Evolutionary conservation across 257 asterid species (phyloP), one percentile per base, ranked within the genome.

Genomic region (Cruciata laevipes): DNA sequence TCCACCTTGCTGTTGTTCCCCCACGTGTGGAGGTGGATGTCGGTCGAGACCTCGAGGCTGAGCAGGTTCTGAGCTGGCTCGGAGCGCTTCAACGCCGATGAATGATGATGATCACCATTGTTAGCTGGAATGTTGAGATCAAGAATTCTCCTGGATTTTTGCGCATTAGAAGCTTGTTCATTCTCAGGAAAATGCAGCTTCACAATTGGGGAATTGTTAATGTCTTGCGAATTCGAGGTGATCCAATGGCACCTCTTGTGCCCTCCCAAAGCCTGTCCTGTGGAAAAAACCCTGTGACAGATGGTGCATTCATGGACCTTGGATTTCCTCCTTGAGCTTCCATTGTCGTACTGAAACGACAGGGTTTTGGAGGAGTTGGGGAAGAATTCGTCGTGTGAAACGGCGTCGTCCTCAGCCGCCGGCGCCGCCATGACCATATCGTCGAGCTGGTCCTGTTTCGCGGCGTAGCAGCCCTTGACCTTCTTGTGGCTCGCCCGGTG

Each of bases 211-310:
- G 80, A 61, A 0, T 47, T 47, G 55, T 47, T 47, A 47, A 87
- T 61, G 42, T 80, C 89, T 18, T 82, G 82, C 25, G 95, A 62
- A 35, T 84, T 83, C 3, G 96, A 82, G 1, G 87, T 83, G 82
- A 94, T 86, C 99, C 99, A 90, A 67, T 94, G 99, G 63, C 99
- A 90, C 49, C 99, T 81, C 68, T 94, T 94, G 78, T 94, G 99
- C 0, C 99, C 99, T 13, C 99, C 99, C 0, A 94, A 80, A 3
- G 97, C 99, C 73, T 90, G 99, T 4, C 99, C 99, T 0, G 99
- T 83, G 11, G 89, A 75, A 27, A 94, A 94, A 47, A 87, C 84
- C 52, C 95, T 77, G 52, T 94, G 97, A 23, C 99, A 94, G n/a
- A 94, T 90, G 20, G 97, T 83, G 75, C 97, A 94, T 62, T 90